These are phyloP conservation scores for Cytauxzoon felis DNA, from an alignment of 169 alveolate species.

Conservation along the genomic window DNA sequence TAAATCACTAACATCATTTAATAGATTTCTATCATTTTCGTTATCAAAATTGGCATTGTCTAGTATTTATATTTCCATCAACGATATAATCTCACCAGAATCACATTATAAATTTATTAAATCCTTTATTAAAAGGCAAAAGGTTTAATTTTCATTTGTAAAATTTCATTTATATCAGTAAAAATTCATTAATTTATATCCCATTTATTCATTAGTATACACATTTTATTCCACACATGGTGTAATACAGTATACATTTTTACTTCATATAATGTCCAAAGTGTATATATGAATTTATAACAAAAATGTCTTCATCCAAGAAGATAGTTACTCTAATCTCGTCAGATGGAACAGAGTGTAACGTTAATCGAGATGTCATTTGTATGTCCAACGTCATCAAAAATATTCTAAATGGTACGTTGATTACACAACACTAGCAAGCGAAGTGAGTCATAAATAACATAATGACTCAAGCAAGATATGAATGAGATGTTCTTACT, in stretches of 20 bases:
- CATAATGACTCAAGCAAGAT: too few species aligned
- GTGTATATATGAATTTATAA: constrained; percentile 6
- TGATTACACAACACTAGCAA: background rate
- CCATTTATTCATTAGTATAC: too few species aligned
- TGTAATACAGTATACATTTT: too few species aligned
- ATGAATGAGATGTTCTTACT: too few species aligned
- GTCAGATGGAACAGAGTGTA: constrained; percentile 85
- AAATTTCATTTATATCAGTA: too few species aligned
- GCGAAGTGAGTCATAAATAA: too few species aligned
- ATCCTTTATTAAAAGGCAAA: background rate
- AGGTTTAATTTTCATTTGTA: too few species aligned
- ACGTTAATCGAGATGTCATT: constrained; percentile 85
- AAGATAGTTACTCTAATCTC: constrained; percentile 79
- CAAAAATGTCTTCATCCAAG: constrained; percentile 17
- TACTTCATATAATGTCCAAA: too few species aligned
- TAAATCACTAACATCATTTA: too few species aligned
- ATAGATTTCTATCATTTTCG: constrained; percentile 43
- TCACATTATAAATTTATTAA: background rate
- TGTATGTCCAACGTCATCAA: constrained; percentile 82
- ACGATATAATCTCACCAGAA: constrained; percentile 35
- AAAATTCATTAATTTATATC: too few species aligned
- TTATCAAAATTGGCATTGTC: constrained; percentile 40
- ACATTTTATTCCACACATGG: too few species aligned
- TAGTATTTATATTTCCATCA: constrained; percentile 28
- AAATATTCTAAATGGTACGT: constrained; percentile 84